Evolutionary conservation across 805 yeast species (phyloP).

Genomic region (Metschnikowia chrysomelidarum): DNA sequence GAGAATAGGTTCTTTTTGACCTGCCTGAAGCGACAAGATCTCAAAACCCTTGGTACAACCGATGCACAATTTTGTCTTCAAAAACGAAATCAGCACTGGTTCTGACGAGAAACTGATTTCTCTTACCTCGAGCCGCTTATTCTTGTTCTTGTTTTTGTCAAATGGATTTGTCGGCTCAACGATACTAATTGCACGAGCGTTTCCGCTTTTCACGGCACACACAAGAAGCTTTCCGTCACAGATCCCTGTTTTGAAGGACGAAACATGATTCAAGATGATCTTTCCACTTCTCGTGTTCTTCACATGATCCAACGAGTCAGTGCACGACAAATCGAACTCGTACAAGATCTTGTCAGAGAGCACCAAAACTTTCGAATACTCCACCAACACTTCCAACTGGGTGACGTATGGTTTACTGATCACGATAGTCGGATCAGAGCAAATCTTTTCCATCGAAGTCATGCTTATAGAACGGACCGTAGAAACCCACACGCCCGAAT

Average conservation of each 20-base stretch:
- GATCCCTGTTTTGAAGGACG: conserved; percentile 88
- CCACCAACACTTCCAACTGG: conserved; percentile 89
- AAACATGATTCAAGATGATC: conserved; percentile 82
- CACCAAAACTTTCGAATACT: conserved; percentile 77
- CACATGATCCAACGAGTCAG: conserved; percentile 46
- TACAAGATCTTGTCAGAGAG: conserved; percentile 78
- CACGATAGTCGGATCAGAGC: conserved; percentile 72
- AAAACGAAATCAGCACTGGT: conserved; percentile 86
- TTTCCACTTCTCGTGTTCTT: conserved; percentile 65
- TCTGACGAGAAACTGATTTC: conserved; percentile 85
- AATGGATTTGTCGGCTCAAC: conserved; percentile 86
- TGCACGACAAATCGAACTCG: conserved; percentile 64
- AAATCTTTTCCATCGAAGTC: conserved; percentile 47
- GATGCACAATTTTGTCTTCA: conserved; percentile 84
- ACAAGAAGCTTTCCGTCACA: conserved; percentile 86
- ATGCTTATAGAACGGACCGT: conserved; percentile 59
- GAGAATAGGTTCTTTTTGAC: conserved; percentile 81
- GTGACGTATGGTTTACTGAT: conserved; percentile 74
- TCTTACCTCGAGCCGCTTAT: conserved; percentile 59
- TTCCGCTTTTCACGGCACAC: conserved; percentile 83
- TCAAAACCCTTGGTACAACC: conserved; percentile 98
- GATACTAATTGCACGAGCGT: conserved; percentile 75
- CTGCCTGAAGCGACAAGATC: conserved; percentile 80
- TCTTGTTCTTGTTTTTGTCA: conserved; percentile 60
- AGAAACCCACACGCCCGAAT: conserved; percentile 82